Conservation (phyloP, 2,329 filamentous ascomycete genomes). For the Plectosphaerella plurivora region DNA sequence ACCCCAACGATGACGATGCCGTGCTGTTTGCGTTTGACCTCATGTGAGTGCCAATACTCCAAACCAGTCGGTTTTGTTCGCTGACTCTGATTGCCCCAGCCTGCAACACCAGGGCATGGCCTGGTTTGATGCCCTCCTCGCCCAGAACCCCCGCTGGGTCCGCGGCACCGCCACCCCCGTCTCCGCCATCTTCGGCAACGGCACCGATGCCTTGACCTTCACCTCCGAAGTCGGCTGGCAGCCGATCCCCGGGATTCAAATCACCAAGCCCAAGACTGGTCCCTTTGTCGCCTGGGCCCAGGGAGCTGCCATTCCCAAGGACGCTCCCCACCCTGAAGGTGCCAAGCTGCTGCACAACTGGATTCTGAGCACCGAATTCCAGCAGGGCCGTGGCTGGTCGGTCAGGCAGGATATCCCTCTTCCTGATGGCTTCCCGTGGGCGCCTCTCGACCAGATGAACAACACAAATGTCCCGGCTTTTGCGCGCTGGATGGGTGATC, state of each 20-base stretch:
- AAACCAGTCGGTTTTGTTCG: too few species aligned
- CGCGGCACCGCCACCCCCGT: conserved; percentile 41
- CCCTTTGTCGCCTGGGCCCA: conserved; percentile 44
- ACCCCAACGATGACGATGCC: conserved; percentile 55
- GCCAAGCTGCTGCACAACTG: conserved; percentile 46
- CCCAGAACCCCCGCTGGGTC: conserved; percentile 48
- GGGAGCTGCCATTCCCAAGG: conserved; percentile 39
- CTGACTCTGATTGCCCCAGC: too few species aligned
- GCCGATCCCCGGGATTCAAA: conserved; percentile 13
- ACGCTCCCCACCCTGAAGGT: conserved; percentile 42
- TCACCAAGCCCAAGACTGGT: conserved; percentile 26
- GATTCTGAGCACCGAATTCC: conserved; percentile 35
- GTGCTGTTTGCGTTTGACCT: conserved; percentile 45
- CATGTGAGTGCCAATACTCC: conserved; percentile 35
- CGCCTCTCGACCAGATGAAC: conserved; percentile 17
- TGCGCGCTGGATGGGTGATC: conserved; percentile 34
- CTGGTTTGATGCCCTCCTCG: conserved; percentile 42
- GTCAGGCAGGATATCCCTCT: conserved; percentile 26
- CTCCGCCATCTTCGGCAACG: conserved; percentile 21
- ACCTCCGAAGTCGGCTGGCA: conserved; percentile 16
- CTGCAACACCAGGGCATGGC: conserved; percentile 32
- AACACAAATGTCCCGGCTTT: conserved; percentile 32
- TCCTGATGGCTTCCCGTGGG: conserved; percentile 22
- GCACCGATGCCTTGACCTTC: conserved; percentile 26
- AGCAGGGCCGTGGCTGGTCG: conserved; percentile 24